Conservation (phyloP, 768 basidiomycete species). For the Neoboletus brunneissimus region DNA sequence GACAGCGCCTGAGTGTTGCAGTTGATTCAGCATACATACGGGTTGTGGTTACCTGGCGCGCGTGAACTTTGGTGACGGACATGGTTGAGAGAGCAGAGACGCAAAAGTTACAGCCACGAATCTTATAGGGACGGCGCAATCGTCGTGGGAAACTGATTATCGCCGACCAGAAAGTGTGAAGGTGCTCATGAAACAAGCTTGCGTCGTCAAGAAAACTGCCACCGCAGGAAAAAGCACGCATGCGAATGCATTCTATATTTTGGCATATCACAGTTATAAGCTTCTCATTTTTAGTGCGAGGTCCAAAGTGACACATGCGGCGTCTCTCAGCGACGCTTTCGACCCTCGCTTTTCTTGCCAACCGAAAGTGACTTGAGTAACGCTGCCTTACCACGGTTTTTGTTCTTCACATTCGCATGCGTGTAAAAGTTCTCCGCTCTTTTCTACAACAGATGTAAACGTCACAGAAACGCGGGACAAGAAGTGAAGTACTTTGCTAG, state of each 20-base stretch:
- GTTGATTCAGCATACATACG: not conserved
- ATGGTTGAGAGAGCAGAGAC: conserved; percentile 48
- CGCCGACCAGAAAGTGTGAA: not conserved
- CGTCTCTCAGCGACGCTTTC: conserved; percentile 33
- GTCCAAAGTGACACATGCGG: conserved; percentile 10
- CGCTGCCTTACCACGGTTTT: conserved; percentile 64
- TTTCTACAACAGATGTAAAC: conserved; percentile 47
- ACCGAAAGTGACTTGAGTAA: conserved; percentile 55
- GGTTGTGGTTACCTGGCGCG: conserved; percentile 70
- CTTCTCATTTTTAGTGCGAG: conserved; percentile 9
- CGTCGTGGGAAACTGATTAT: conserved; percentile 39
- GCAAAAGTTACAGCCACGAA: conserved; percentile 2
- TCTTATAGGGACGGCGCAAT: conserved; percentile 24
- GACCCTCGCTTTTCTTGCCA: conserved; percentile 47
- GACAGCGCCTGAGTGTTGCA: conserved; percentile 13
- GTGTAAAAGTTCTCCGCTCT: conserved; percentile 90
- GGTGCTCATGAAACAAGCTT: conserved; percentile 11
- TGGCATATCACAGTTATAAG: conserved; percentile 12
- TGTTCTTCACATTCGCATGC: conserved; percentile 83
- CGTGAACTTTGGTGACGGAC: conserved; percentile 90
- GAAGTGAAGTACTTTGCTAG: conserved; percentile 67
- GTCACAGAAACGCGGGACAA: not conserved
- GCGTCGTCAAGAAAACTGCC: not conserved
- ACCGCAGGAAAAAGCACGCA: not conserved
- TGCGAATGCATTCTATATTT: conserved; percentile 5